These are phyloP conservation scores for Trypanosoma rangeli DNA, from an alignment of 208 protist genomes.

Conservation along the genomic window DNA sequence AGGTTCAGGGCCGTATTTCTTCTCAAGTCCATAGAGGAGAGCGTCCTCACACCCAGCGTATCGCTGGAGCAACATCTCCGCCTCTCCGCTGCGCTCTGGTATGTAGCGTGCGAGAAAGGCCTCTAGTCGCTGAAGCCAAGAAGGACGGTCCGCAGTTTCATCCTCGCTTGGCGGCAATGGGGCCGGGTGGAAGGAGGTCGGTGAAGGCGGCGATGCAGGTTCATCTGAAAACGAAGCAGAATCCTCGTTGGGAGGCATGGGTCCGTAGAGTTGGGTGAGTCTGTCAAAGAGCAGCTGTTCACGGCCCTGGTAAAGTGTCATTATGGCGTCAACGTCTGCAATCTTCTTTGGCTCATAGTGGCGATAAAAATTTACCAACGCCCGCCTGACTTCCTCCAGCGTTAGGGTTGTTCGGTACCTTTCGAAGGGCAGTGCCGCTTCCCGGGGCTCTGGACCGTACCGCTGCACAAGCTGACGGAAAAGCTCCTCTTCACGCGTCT, in stretches of 20 bases:
- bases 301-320: slow-evolving; percentile 43
- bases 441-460: slow-evolving; percentile 62
- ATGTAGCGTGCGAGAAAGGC: slow-evolving; percentile 11
- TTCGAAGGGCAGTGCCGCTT: not conserved
- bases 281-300: slow-evolving; percentile 54
- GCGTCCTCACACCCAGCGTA: slow-evolving; percentile 12
- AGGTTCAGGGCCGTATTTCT: slow-evolving; percentile 31
- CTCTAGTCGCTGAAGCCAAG: slow-evolving; percentile 11
- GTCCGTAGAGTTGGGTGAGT: slow-evolving; percentile 54
- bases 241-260: slow-evolving; percentile 37
- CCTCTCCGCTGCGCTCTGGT: slow-evolving; percentile 5
- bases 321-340: slow-evolving; percentile 48
- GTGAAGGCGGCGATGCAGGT: not conserved
- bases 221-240: not conserved
- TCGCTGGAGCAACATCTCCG: slow-evolving; percentile 13
- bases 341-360: slow-evolving; percentile 59
- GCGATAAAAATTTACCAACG: slow-evolving; percentile 43
- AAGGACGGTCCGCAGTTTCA: not conserved
- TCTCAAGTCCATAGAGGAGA: slow-evolving; percentile 21
- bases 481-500: slow-evolving; percentile 56
- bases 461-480: slow-evolving; percentile 58
- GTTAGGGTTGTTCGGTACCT: not conserved
- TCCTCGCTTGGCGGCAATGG: not conserved
- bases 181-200: not conserved
- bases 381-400: slow-evolving; percentile 27